Conservation (phyloP, 306 rosid genomes). For the Acacia melanoxylon region DNA sequence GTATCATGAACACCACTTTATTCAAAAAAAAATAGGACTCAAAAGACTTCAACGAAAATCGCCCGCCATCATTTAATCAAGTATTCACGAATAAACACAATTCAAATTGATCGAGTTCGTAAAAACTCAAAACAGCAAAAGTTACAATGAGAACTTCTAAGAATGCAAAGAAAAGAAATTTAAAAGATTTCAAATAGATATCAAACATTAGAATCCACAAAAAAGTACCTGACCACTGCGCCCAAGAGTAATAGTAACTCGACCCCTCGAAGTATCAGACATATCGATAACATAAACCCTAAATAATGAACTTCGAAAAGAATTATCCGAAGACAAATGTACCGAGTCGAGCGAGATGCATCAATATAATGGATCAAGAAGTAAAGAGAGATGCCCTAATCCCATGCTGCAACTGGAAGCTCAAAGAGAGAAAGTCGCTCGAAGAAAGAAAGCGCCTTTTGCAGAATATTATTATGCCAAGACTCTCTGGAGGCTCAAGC, state of each 20-base stretch:
- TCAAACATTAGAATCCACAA: background rate
- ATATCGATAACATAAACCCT: constrained; percentile 58
- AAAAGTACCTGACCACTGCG: constrained; percentile 77
- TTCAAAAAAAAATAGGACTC: background rate
- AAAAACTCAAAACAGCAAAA: constrained; percentile 13
- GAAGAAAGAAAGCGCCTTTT: background rate
- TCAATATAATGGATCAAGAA: constrained; percentile 14
- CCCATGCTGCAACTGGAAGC: constrained; percentile 18
- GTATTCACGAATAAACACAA: constrained; percentile 12
- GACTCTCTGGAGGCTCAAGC: background rate
- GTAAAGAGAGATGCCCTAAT: constrained; percentile 34
- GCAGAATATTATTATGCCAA: background rate
- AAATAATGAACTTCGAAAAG: constrained; percentile 33
- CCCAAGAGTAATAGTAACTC: constrained; percentile 91
- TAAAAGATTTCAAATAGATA: background rate
- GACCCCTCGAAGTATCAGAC: constrained; percentile 68
- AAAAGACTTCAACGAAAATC: background rate
- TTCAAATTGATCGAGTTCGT: background rate
- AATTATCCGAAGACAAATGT: background rate
- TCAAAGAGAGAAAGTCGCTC: background rate
- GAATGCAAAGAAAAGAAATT: background rate
- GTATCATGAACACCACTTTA: background rate
- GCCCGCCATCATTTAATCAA: constrained; percentile 15
- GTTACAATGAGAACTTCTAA: constrained; percentile 8
- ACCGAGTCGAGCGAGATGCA: constrained; percentile 21